Evolutionary conservation across 805 yeast species (phyloP).

Genomic region (Pichia thaimueangensis): DNA sequence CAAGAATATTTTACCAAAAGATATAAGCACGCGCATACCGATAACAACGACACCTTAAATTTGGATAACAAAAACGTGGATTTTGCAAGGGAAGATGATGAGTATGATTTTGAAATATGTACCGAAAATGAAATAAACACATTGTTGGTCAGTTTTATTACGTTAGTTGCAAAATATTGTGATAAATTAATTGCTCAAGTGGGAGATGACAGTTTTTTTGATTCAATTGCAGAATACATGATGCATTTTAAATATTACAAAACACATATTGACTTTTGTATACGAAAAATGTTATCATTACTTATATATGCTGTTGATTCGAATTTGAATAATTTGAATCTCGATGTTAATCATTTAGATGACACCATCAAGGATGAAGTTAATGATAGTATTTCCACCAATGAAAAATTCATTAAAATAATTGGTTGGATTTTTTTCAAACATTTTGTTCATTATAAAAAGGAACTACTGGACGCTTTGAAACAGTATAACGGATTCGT

Average conservation of each 20-base stretch:
- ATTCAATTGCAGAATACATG: conserved; percentile 23
- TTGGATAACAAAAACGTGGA: not conserved
- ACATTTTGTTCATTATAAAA: conserved; percentile 18
- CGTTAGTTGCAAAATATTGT: conserved; percentile 27
- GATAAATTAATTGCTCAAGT: conserved; percentile 16
- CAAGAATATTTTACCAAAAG: conserved; percentile 20
- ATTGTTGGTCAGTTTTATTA: conserved; percentile 29
- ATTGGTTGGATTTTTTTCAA: conserved; percentile 30
- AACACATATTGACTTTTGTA: conserved; percentile 36
- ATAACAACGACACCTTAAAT: not conserved
- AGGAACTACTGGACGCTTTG: conserved; percentile 36
- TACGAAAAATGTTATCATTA: conserved; percentile 43
- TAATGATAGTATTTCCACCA: conserved; percentile 17
- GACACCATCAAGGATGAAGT: conserved; percentile 18
- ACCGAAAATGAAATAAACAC: conserved; percentile 29
- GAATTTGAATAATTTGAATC: conserved; percentile 19
- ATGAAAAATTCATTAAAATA: conserved; percentile 26
- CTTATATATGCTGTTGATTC: conserved; percentile 29
- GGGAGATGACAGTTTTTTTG: conserved; percentile 24
- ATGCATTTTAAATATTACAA: conserved; percentile 28
- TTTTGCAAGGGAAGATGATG: conserved; percentile 3
- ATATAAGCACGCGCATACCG: conserved; percentile 9
- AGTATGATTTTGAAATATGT: conserved; percentile 16
- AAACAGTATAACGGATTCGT: conserved; percentile 48
- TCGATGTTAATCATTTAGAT: conserved; percentile 16